These are phyloP conservation scores for Debaryomyces maramus DNA, from an alignment of 805 yeast genomes.

Conservation along the genomic window DNA sequence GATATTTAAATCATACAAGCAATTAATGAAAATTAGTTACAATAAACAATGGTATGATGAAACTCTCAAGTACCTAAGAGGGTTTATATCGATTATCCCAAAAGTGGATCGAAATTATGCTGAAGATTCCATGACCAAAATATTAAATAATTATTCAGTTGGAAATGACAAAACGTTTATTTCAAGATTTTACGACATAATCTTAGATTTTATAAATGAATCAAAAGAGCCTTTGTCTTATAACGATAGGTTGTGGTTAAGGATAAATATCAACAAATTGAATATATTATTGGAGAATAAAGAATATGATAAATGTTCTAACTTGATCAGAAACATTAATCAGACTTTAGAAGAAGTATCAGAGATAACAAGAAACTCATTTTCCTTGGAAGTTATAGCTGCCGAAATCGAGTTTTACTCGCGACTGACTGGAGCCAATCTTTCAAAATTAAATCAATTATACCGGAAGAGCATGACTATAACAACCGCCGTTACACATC, in stretches of 20 bases:
- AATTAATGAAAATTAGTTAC: constrained; percentile 38
- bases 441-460: constrained; percentile 44
- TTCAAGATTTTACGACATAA: constrained; percentile 28
- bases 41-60: constrained; percentile 20
- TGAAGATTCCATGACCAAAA: constrained; percentile 40
- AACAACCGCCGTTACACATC: constrained; percentile 71
- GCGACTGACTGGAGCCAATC: constrained; percentile 30
- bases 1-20: constrained; percentile 42
- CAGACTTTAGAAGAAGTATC: constrained; percentile 34
- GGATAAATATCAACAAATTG: constrained; percentile 47
- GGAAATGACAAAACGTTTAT: constrained; percentile 29
- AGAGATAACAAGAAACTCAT: constrained; percentile 48
- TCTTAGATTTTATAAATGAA: constrained; percentile 24
- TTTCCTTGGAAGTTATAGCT: constrained; percentile 63
- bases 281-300: constrained; percentile 33
- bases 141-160: constrained; percentile 33
- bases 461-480: constrained; percentile 46
- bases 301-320: constrained; percentile 31
- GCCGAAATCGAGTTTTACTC: constrained; percentile 59
- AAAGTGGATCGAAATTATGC: constrained; percentile 35
- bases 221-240: constrained; percentile 15
- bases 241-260: constrained; percentile 47
- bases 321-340: constrained; percentile 38
- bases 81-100: constrained; percentile 23
- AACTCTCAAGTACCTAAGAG: constrained; percentile 22